These are phyloP conservation scores for Vitis hybrid DNA, from an alignment of 177 flowering plant species.

Conservation along the genomic window DNA sequence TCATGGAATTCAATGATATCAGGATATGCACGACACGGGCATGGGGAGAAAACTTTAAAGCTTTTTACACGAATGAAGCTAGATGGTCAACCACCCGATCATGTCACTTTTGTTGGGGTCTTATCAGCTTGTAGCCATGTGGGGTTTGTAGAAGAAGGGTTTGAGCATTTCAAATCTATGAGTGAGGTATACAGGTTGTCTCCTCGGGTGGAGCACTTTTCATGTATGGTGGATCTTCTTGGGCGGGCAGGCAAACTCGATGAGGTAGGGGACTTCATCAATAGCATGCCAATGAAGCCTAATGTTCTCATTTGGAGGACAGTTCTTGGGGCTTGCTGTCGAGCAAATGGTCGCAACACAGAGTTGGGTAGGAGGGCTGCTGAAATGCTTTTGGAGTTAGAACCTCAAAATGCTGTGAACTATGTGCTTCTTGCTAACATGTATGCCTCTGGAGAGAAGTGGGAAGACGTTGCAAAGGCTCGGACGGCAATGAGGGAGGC, in stretches of 20 bases:
- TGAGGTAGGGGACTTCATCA: constrained; percentile 63
- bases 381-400: constrained; percentile 71
- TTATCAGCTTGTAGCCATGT: constrained; percentile 97
- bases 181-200: constrained; percentile 41
- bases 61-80: constrained; percentile 57
- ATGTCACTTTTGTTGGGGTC: constrained; percentile 93
- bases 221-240: constrained; percentile 90
- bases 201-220: constrained; percentile 79
- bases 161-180: constrained; percentile 75
- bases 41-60: constrained; percentile 60
- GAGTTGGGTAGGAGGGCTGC: constrained; percentile 73
- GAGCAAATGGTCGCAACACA: constrained; percentile 47
- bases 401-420: constrained; percentile 82
- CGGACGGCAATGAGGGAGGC: constrained; percentile 59
- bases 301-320: constrained; percentile 89
- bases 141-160: constrained; percentile 68
- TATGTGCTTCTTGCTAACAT: constrained; percentile 83
- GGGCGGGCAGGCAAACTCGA: constrained; percentile 74
- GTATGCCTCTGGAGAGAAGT: constrained; percentile 79
- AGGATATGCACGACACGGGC: constrained; percentile 90
- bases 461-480: constrained; percentile 72
- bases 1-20: constrained; percentile 97
- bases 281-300: constrained; percentile 71
- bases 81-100: constrained; percentile 65
- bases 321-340: constrained; percentile 75